Evolutionary conservation across 306 rosid genomes (phyloP), one percentile per base, ranked within the genome.

Genomic region (Rosa persica): DNA sequence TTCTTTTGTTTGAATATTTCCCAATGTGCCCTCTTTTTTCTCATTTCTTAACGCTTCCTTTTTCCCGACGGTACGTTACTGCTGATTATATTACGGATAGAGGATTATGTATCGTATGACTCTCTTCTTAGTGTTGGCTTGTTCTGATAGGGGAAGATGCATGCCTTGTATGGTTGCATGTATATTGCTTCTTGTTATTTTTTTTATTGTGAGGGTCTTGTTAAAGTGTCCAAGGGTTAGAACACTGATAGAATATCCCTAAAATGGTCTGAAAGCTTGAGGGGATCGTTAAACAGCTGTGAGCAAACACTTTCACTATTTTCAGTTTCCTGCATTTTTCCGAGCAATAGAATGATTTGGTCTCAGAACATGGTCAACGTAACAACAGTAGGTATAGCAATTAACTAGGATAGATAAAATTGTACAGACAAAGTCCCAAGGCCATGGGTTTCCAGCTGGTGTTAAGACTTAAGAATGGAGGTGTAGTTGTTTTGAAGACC

Each of bases 11-110:
- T 39, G 42, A 39, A 5, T 39, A 6, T 2, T 39, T 39, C 5
- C 5, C 42, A 39, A 4, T 39, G 42, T 39, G 92, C 87, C 92
- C n/a, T n/a, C n/a, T n/a, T n/a, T n/a, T n/a, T n/a, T n/a, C n/a
- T n/a, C n/a, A n/a, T n/a, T n/a, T n/a, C n/a, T n/a, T n/a, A n/a
- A n/a, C n/a, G n/a, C n/a, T n/a, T 68, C 96, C 96, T 75, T 88
- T 89, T 74, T 89, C 96, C 22, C 79, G 97, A 70, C 76, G 96
- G 98, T 94, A 87, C 60, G 19, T 30, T 79, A 17, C 40, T 12
- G 1, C 34, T 65, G 38, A 22, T 47, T 7, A 3, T 73, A 13
- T 20, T 49, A 23, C 23, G 17, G 25, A 40, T 12, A 27, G 20
- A 22, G 17, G 25, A n/a, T n/a, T n/a, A n/a, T n/a, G n/a, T n/a